Evolutionary conservation across 371 early-diverging fungal species (phyloP), one percentile per base, ranked within the genome.

Genomic region (Amoeboaphelidium occidentale): DNA sequence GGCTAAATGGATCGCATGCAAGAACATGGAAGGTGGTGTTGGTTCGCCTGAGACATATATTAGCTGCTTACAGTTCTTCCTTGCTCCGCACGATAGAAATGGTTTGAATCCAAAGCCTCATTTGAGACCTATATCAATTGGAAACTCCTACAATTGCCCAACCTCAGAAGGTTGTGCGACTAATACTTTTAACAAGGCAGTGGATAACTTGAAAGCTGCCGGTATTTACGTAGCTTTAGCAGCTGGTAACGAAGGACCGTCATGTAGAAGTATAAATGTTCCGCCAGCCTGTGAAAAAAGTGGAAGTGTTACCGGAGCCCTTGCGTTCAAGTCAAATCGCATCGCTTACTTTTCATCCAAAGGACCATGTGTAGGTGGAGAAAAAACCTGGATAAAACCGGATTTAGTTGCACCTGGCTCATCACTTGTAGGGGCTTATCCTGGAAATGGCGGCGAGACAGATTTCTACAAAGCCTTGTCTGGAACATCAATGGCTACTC

Each of bases 81-180:
- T 51, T 14, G 52, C 52, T 3, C 52, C 52, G 17, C 4, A 4
- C 23, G 52, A 51, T 51, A 13, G 50, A n/a, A 20, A 49, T n/a
- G 52, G 52, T 14, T 13, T 51, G 13, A 51, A 51, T 42, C 53
- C 52, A 4, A 25, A 51, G 17, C 53, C 52, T 10, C 4, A 22
- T 10, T 6, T 6, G 51, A 50, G 52, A 25, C 52, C 52, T 6
- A 25, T 22, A 13, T 50, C 45, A 20, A 45, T 51, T n/a, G 52
- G 52, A 23, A 51, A 51, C 52, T 51, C 52, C 6, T 51, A 51
- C 25, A 51, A 51, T 14, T 51, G 52, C 27, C 52, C 52, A n/a
- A n/a, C n/a, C n/a, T n/a, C n/a, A n/a, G n/a, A n/a, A n/a, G n/a
- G n/a, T n/a, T n/a, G n/a, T n/a, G n/a, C n/a, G n/a, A n/a, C n/a